Evolutionary conservation across 2,329 filamentous ascomycete species (phyloP).

Genomic region (Arthroderma uncinatum): DNA sequence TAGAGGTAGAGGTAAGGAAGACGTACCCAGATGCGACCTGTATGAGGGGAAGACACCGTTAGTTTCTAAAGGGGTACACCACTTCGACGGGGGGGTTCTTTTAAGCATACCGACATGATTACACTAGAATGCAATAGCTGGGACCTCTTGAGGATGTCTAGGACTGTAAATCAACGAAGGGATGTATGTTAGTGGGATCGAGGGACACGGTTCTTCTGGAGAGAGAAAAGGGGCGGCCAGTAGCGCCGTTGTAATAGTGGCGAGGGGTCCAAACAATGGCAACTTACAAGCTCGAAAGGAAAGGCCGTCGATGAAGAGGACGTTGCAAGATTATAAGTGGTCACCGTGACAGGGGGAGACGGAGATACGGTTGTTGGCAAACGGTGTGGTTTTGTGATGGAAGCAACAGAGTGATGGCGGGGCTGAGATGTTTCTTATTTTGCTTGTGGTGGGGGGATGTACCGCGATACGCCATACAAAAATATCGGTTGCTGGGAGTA

Average conservation of each 20-base stretch:
- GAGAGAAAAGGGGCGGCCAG: background rate
- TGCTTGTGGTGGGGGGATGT: slow-evolving; percentile 13
- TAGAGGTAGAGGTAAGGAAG: background rate
- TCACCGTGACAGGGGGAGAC: background rate
- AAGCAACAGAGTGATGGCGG: slow-evolving; percentile 13
- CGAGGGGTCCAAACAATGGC: background rate
- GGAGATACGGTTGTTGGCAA: background rate
- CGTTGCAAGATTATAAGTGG: background rate
- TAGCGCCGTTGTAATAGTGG: background rate
- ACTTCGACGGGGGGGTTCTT: background rate
- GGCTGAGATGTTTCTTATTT: slow-evolving; percentile 12
- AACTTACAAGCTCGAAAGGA: background rate
- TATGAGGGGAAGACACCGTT: background rate
- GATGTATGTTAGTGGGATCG: background rate
- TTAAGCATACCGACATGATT: slow-evolving; percentile 5
- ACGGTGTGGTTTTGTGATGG: slow-evolving; percentile 3
- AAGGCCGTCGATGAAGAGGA: background rate
- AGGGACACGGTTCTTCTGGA: background rate
- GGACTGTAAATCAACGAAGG: background rate
- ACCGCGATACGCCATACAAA: slow-evolving; percentile 3
- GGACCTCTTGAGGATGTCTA: background rate
- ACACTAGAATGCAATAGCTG: background rate
- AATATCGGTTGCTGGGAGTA: background rate
- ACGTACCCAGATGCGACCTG: slow-evolving; percentile 14
- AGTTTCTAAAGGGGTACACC: background rate